Evolutionary conservation across 768 basidiomycete genomes (phyloP).

Genomic region (Tulasnella sp.): DNA sequence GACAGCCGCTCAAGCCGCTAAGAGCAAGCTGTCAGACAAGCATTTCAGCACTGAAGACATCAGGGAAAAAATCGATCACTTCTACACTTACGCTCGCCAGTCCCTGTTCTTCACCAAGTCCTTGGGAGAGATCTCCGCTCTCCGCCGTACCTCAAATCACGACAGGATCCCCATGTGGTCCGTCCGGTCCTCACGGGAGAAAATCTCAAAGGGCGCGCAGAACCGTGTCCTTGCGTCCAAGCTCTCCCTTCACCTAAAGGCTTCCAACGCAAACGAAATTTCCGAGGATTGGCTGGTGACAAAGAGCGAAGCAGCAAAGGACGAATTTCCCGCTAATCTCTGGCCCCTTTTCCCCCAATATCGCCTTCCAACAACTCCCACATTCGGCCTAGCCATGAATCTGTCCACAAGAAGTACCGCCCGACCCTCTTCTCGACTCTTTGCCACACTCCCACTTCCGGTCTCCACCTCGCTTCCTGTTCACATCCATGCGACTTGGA

Average conservation of each 20-base stretch:
- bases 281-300: not conserved
- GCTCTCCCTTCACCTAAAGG: not conserved
- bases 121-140: not conserved
- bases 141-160: not conserved
- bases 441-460: constrained; percentile 6
- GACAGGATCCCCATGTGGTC: not conserved
- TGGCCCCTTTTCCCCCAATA: not conserved
- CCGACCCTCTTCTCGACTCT: not conserved
- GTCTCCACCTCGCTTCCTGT: not conserved
- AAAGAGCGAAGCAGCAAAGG: too few relatives aligned
- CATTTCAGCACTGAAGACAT: not conserved
- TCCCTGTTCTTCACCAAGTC: constrained; percentile 6
- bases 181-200: not conserved
- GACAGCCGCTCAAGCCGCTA: constrained; percentile 25
- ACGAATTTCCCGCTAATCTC: not conserved
- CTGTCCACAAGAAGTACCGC: not conserved
- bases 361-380: not conserved
- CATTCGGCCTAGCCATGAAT: not conserved
- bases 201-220: not conserved
- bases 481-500: not conserved
- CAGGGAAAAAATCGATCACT: not conserved
- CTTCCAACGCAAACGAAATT: too few relatives aligned
- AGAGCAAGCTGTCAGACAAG: not conserved
- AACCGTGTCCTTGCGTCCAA: not conserved
- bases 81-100: not conserved